These are phyloP conservation scores for Sordariomycetes sp. DNA, from an alignment of 2,329 filamentous ascomycete species.

Conservation along the genomic window DNA sequence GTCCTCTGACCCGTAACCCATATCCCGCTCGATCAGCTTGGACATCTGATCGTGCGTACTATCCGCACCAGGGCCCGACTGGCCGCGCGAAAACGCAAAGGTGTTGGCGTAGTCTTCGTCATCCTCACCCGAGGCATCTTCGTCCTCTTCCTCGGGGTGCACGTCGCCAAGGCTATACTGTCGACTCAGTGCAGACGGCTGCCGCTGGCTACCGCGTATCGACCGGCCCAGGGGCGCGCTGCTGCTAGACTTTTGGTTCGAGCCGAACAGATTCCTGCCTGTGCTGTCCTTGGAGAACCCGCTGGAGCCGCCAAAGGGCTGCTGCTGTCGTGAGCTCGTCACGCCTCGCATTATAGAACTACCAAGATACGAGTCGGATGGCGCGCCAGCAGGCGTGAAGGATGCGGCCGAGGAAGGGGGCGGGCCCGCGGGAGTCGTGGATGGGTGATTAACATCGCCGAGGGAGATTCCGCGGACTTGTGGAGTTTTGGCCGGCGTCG, in stretches of 20 bases:
- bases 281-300: constrained; percentile 10
- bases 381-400: constrained; percentile 47
- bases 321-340: constrained; percentile 21
- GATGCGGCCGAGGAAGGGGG: constrained; percentile 43
- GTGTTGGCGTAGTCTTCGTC: constrained; percentile 16
- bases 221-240: constrained; percentile 39
- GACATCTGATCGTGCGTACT: constrained; percentile 23
- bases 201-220: constrained; percentile 28
- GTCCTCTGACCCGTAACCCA: constrained; percentile 21
- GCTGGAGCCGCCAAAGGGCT: neutral
- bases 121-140: constrained; percentile 20
- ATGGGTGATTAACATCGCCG: constrained; percentile 32
- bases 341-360: constrained; percentile 42
- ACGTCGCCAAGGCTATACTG: constrained; percentile 21
- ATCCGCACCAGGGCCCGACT: constrained; percentile 7
- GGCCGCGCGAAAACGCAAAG: constrained; percentile 17
- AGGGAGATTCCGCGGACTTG: constrained; percentile 24
- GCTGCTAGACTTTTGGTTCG: constrained; percentile 19
- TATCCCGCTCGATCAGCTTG: constrained; percentile 23
- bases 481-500: constrained; percentile 36
- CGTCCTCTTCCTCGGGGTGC: constrained; percentile 14
- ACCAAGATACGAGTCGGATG: constrained; percentile 43
- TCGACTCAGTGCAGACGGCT: constrained; percentile 43
- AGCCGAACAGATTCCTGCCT: constrained; percentile 27
- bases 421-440: constrained; percentile 43